Evolutionary conservation across 371 early-diverging fungal genomes (phyloP).

Genomic region (Cokeromyces recurvatus): DNA sequence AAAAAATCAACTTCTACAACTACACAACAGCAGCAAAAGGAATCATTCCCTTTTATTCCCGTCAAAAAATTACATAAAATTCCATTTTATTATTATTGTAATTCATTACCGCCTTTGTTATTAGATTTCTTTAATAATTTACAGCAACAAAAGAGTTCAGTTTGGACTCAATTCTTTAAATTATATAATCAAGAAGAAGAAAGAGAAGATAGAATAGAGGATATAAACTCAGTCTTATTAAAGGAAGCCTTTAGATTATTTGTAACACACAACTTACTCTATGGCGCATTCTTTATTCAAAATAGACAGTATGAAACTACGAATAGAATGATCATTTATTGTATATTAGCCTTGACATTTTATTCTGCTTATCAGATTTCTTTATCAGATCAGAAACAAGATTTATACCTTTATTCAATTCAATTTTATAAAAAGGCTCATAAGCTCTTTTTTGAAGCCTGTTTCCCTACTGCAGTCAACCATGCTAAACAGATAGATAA

Average conservation of each 20-base stretch:
- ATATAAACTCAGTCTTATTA: no score
- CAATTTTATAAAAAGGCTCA: constrained; percentile 30
- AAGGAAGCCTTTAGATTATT: constrained; percentile 12
- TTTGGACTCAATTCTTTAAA: constrained; percentile 1
- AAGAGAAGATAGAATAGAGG: no score
- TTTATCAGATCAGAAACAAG: constrained; percentile 3
- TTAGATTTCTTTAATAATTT: constrained; percentile 31
- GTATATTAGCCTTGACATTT: constrained; percentile 29
- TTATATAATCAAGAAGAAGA: no score
- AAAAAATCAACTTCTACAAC: constrained; percentile 4
- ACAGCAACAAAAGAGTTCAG: constrained; percentile 22
- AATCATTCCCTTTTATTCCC: no score
- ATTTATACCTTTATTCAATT: constrained; percentile 1
- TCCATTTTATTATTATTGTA: no score
- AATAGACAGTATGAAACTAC: no score
- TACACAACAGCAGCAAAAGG: not conserved
- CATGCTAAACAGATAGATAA: not conserved
- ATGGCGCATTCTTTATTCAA: constrained; percentile 30
- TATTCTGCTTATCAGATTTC: constrained; percentile 31
- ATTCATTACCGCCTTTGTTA: constrained; percentile 27
- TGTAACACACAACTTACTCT: constrained; percentile 25
- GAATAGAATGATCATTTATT: no score
- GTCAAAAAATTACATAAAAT: no score
- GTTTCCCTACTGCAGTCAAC: constrained; percentile 13
- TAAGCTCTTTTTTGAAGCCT: constrained; percentile 16